Evolutionary conservation across 805 yeast genomes (phyloP), one percentile per base, ranked within the genome.

Genomic region (Sugiyamaella floridensis): DNA sequence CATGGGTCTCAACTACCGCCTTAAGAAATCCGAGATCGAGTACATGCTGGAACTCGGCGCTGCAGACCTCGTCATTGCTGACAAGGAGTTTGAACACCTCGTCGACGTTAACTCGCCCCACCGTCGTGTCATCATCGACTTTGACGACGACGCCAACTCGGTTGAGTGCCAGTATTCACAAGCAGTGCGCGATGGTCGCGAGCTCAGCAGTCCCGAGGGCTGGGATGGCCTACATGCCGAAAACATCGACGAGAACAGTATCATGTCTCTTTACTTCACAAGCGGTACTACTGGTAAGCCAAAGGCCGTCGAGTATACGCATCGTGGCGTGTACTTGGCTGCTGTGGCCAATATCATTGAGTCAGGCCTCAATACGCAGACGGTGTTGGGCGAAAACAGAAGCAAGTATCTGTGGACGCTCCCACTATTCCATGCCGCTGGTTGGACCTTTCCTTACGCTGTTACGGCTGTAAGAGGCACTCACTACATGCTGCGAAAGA

Each of bases 381-480:
- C 55, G 15, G 49, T 56, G 9, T 54, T 56, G n/a, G 59, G 58
- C n/a, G 52, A 59, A 16, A 52, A 58, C 54, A 52, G 67, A 34
- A 66, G 71, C 57, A 49, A 59, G 22, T 68, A 68, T 49, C 62
- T 68, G 43, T 68, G 71, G 71, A 68, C 70, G n/a, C 56, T 68
- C 28, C 71, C 71, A 2, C 60, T 68, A 64, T 68, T 68, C 59
- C 71, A 68, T 51, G 71, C 71, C 18, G 66, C 63, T 22, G 71
- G 71, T 8, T 68, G 71, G 71, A 62, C 71, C 11, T 67, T 55
- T 52, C 71, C 71, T 1, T 67, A 65, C 50, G 68, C 69, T 1
- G 71, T 68, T 18, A 68, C 71, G 9, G 69, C 70, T 4, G 68
- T 64, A 15, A 56, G 71, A n/a, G 71, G 71, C 2, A 60, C 69